A percentile compares a stretch with the other conserved stretches of the same genome.
Conservation (phyloP, 768 basidiomycete species). For the Pleurotus djamor region DNA sequence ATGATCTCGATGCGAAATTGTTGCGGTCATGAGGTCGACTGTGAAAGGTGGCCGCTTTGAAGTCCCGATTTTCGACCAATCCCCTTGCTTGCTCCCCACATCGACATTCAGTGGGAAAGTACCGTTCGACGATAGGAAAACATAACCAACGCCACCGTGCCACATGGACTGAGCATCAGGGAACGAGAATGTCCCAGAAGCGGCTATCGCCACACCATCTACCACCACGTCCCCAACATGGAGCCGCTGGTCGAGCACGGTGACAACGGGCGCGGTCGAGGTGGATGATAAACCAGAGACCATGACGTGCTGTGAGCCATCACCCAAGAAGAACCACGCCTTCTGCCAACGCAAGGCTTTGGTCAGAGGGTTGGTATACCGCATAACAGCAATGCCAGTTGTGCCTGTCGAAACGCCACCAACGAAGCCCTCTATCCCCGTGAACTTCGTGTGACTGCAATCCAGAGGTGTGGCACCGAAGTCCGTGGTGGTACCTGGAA, state of each 20-base stretch:
- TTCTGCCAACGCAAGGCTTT: conserved; percentile 59
- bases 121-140: conserved; percentile 34
- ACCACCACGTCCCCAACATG: conserved; percentile 42
- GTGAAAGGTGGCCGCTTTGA: conserved; percentile 57
- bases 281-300: conserved; percentile 47
- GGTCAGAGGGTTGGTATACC: conserved; percentile 64
- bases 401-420: conserved; percentile 61
- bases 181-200: conserved; percentile 9
- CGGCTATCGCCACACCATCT: conserved; percentile 22
- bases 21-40: conserved; percentile 64
- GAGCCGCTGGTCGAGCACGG: conserved; percentile 66
- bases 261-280: conserved; percentile 44
- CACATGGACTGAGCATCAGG: conserved; percentile 40
- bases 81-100: conserved; percentile 47
- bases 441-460: conserved; percentile 39
- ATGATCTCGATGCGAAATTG: conserved; percentile 41
- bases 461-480: conserved; percentile 52
- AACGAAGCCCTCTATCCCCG: conserved; percentile 57
- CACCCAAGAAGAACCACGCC: conserved; percentile 69
- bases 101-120: conserved; percentile 36
- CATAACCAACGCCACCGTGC: conserved; percentile 66
- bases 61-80: conserved; percentile 63
- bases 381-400: conserved; percentile 61
- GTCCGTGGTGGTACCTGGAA: conserved; percentile 70
- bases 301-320: conserved; percentile 64